Conservation (phyloP, 2,329 filamentous ascomycete genomes). For the Aspergillus jensenii region DNA sequence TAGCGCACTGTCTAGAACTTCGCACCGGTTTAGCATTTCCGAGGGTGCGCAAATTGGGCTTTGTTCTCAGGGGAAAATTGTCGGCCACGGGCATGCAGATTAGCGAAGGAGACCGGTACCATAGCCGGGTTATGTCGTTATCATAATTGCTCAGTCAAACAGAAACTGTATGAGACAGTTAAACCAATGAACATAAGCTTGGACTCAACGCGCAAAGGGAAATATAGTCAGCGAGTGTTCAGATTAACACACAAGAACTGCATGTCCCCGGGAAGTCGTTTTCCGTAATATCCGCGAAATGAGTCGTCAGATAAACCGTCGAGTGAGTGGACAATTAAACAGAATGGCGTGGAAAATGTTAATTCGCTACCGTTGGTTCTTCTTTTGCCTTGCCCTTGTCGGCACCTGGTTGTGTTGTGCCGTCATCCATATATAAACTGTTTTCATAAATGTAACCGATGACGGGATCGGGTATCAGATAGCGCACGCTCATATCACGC, state of each 20-base stretch:
- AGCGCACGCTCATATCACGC: constrained; percentile 78
- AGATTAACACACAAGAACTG: background rate
- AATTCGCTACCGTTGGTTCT: constrained; percentile 25
- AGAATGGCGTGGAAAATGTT: constrained; percentile 6
- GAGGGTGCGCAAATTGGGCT: background rate
- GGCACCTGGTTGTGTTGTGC: constrained; percentile 21
- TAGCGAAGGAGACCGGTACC: background rate
- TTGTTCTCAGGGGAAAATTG: background rate
- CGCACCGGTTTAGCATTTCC: background rate
- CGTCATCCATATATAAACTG: constrained; percentile 61
- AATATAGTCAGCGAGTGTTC: background rate
- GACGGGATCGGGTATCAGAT: constrained; percentile 71
- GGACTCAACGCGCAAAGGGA: background rate
- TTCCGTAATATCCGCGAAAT: background rate
- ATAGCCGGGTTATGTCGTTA: background rate
- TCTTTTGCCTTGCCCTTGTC: constrained; percentile 38
- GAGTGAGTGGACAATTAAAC: background rate
- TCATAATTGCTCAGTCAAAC: background rate
- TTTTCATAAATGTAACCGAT: constrained; percentile 72
- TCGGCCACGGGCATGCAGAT: background rate
- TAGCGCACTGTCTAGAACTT: background rate
- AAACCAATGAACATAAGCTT: background rate
- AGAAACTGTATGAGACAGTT: background rate
- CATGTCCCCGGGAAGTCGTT: background rate
- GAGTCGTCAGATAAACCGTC: background rate